These are phyloP conservation scores for Cicer chorassanicum DNA, from an alignment of 306 rosid species.

Conservation along the genomic window DNA sequence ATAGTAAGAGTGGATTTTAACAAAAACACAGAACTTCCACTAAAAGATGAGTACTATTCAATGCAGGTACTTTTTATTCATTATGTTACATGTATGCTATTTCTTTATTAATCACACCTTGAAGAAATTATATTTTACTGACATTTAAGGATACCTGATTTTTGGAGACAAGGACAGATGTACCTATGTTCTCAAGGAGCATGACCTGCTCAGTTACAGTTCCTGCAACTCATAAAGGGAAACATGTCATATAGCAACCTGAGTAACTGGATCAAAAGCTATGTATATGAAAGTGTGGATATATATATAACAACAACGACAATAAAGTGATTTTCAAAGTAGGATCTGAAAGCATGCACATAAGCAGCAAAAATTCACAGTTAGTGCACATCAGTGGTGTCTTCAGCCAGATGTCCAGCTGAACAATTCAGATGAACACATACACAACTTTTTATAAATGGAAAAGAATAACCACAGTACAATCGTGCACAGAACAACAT, in stretches of 20 bases:
- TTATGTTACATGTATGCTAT: constrained; percentile 10
- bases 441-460: neutral
- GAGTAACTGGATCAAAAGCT: constrained; percentile 24
- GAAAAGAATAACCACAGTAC: constrained; percentile 5
- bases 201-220: constrained; percentile 92
- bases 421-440: constrained; percentile 6
- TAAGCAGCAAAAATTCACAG: constrained; percentile 19
- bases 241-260: constrained; percentile 37
- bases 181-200: constrained; percentile 95
- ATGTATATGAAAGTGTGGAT: constrained; percentile 14
- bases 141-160: constrained; percentile 64
- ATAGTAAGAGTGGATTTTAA: constrained; percentile 17
- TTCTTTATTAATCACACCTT: neutral
- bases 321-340: neutral
- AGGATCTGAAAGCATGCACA: constrained; percentile 27
- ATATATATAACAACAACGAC: neutral
- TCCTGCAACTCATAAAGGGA: constrained; percentile 58
- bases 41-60: constrained; percentile 4
- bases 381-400: neutral
- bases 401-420: constrained; percentile 12
- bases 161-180: constrained; percentile 92
- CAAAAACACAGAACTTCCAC: constrained; percentile 6
- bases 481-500: constrained; percentile 13
- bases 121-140: neutral
- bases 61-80: constrained; percentile 32